Evolutionary conservation across 345 rosid species (phyloP), one percentile per base, ranked within the genome.

Genomic region (Chamaenerion angustifolium): DNA sequence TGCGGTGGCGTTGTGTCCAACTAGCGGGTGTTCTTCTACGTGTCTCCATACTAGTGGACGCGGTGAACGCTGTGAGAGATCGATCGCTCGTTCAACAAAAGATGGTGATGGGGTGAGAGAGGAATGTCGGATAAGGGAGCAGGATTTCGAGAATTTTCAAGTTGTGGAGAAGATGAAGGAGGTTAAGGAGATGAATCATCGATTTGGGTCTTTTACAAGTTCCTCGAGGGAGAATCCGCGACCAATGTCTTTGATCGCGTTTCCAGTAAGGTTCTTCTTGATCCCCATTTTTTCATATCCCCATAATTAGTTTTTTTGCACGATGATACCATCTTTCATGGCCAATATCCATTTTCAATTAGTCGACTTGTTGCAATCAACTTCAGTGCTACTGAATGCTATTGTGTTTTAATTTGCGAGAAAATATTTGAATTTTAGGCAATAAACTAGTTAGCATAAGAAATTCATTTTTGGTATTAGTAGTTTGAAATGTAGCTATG

Each of bases 201-300:
- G 69, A 17, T 92, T 87, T 60, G 98, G 95, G 3, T 84, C 61
- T 92, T 76, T 45, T 92, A 80, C 48, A 73, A 96, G 18, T 92
- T 92, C 50, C 96, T 94, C 13, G 98, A 92, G 58, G 98, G 98
- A 13, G 98, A 92, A 63, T 92, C 98, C 41, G 96, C 95, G 48
- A 94, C 98, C 48, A 96, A 92, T 51, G 96, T 92, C 46, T 92
- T 75, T 48, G 98, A 92, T 66, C 98, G 96, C n/a, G 88, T 92
- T 61, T 92, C 98, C 15, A 80, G 98, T 87, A 76, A 13, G 80
- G 57, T 45, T 45, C 45, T 21, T 21, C 25, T 21, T 21, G 4
- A 21, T 21, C 25, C 25, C 25, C 25, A 17, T 31, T 12, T 16
- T 31, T 45, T 45, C 43, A 31, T 14, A 8, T 35, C 12, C n/a